Evolutionary conservation across 352 stramenopile species (phyloP), one percentile per base, ranked within the genome.

Genomic region (Phytophthora citrophthora): DNA sequence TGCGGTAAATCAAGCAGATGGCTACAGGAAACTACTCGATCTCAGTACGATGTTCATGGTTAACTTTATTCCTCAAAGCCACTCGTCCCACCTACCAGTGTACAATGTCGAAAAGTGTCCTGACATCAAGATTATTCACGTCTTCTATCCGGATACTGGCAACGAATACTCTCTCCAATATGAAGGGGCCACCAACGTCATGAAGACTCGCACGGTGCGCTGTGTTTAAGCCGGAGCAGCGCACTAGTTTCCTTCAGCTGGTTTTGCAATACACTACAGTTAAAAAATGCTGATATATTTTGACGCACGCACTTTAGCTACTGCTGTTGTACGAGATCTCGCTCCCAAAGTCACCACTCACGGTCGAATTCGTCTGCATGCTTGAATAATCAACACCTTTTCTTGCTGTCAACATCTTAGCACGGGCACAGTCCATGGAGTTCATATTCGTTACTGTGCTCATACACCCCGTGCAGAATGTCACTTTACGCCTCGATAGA

Each of bases 401-500:
- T 24, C 47, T 54, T 11, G 20, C 11, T 5, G 23, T 31, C n/a
- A 69, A 13, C 54, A 61, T 65, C 29, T 61, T 54, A 2, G 54
- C 54, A 10, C 48, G 55, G 9, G 36, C 54, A 32, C 16, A 40
- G 27, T 65, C 54, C 11, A 48, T 40, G 1, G 68, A 54, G 27
- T 43, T 63, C 43, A 64, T 58, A 11, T 15, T 45, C 0, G 50
- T 57, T 16, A 70, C 64, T 1, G 48, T 49, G 18, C 24, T 52
- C 13, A 75, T 68, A 40, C 72, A 80, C 2, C 20, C 32, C 15
- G 47, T 45, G 36, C 72, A 77, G 46, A 80, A 34, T 8, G 60
- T 63, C 41, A 72, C 64, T 41, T 68, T 72, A 20, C 64, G 54
- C 46, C 59, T 59, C 15, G 44, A 47, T 29, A 66, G 41, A 3